These are phyloP conservation scores for Powellomyces hirtus DNA, from an alignment of 192 early-diverging fungal genomes.

Conservation along the genomic window DNA sequence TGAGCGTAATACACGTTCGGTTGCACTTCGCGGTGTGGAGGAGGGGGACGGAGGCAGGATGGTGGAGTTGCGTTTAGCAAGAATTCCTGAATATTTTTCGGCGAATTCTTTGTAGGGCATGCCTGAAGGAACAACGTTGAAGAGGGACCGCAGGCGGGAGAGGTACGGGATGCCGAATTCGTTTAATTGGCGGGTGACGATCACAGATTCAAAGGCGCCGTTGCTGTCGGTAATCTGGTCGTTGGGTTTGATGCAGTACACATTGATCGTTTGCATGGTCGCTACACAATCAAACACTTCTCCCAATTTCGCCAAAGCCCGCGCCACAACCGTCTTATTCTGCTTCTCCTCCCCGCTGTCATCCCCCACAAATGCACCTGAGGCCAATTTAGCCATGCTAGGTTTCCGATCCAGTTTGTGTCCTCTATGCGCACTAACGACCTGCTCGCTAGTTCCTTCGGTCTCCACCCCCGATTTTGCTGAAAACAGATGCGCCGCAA, in stretches of 20 bases:
- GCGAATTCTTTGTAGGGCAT: slow-evolving; percentile 7
- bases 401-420: slow-evolving; percentile 66
- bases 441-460: slow-evolving; percentile 44
- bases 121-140: slow-evolving; percentile 30
- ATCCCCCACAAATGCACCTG: too few species aligned
- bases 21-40: neutral
- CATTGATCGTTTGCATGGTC: neutral
- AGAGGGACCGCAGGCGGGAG: slow-evolving; percentile 44
- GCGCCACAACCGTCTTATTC: neutral
- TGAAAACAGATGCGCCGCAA: slow-evolving; percentile 69
- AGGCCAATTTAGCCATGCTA: slow-evolving; percentile 37
- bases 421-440: slow-evolving; percentile 71
- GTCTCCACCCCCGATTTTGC: slow-evolving; percentile 61
- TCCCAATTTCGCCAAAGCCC: neutral
- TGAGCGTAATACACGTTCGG: neutral
- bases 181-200: slow-evolving; percentile 64
- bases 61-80: neutral
- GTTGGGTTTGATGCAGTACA: slow-evolving; percentile 60
- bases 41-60: neutral
- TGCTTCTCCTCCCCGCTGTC: neutral
- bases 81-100: neutral
- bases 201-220: slow-evolving; percentile 46
- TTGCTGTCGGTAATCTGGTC: neutral
- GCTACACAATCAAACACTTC: neutral
- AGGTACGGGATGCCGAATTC: slow-evolving; percentile 63